Evolutionary conservation across 495 filamentous ascomycete genomes (phyloP).

Genomic region (Lophium mytilinum): DNA sequence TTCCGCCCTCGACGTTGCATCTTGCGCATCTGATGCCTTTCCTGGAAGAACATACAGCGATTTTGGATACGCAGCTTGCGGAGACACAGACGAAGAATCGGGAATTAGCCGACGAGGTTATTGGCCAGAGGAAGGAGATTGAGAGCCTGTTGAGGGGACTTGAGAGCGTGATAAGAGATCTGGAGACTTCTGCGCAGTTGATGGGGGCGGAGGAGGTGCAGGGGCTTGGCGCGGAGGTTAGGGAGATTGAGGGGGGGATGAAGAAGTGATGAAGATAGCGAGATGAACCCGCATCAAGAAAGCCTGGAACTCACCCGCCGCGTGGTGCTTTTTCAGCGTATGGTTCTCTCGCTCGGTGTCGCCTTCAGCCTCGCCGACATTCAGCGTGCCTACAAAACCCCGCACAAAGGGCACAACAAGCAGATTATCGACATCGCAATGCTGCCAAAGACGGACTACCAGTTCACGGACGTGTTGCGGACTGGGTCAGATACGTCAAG

Average conservation of each 20-base stretch:
- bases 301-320: too few species aligned
- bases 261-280: slow-evolving; percentile 9
- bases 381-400: too few species aligned
- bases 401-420: too few species aligned
- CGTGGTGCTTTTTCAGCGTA: too few species aligned
- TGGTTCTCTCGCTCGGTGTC: too few species aligned
- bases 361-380: too few species aligned
- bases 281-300: too few species aligned
- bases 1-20: slow-evolving; percentile 59
- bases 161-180: slow-evolving; percentile 59
- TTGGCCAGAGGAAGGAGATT: slow-evolving; percentile 65
- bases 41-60: slow-evolving; percentile 49
- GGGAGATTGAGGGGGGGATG: slow-evolving; percentile 42
- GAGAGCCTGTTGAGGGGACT: slow-evolving; percentile 55
- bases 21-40: slow-evolving; percentile 64
- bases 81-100: slow-evolving; percentile 57
- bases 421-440: too few species aligned
- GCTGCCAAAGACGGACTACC: too few species aligned
- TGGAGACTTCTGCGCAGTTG: slow-evolving; percentile 46
- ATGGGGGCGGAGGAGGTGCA: slow-evolving; percentile 34
- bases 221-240: slow-evolving; percentile 40
- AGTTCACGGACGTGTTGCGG: too few species aligned
- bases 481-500: too few species aligned
- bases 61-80: slow-evolving; percentile 54
- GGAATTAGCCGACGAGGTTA: slow-evolving; percentile 51